Percentiles rank a stretch among this genome's conserved stretches.
phyloP scores from a whole-genome alignment of 345 rosid species.

The Ceriops zippeliana region DNA sequence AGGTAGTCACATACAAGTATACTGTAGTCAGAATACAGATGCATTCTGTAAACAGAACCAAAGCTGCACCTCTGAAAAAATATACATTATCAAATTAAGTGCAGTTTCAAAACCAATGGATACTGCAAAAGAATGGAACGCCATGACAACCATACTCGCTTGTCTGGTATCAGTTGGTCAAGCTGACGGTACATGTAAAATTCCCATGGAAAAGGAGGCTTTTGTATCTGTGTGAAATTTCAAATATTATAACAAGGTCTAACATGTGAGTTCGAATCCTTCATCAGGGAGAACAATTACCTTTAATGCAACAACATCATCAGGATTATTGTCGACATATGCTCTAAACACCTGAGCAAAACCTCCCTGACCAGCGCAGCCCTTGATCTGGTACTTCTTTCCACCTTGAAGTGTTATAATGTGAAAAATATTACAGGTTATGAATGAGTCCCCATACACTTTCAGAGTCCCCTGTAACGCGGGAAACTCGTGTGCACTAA shows the following conservation, averaged over 20 bases:
- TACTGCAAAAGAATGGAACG: constrained; percentile 14
- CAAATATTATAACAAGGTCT: constrained; percentile 5
- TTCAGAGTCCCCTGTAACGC: too few species aligned
- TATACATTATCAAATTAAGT: constrained; percentile 21
- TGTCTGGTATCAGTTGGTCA: constrained; percentile 61
- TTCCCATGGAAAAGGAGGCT: constrained; percentile 94
- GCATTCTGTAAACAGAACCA: constrained; percentile 73
- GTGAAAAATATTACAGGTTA: neutral
- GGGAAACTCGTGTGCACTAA: too few species aligned
- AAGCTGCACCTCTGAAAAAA: constrained; percentile 69
- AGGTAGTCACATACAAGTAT: constrained; percentile 76
- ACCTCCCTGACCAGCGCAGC: constrained; percentile 94
- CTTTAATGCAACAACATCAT: constrained; percentile 83
- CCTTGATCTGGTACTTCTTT: constrained; percentile 88
- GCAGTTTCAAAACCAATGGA: constrained; percentile 4
- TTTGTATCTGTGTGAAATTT: constrained; percentile 64
- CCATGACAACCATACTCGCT: constrained; percentile 42
- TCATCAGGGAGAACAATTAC: constrained; percentile 23
- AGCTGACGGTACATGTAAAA: constrained; percentile 94
- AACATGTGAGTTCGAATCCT: neutral
- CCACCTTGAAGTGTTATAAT: constrained; percentile 51
- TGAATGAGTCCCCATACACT: too few species aligned
- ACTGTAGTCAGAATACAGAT: constrained; percentile 70
- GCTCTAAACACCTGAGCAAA: constrained; percentile 94
- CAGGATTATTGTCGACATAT: constrained; percentile 54